Base-by-base conservation (phyloP, 1,284 basidiomycete species). In the Hymenochaete sp. region DNA sequence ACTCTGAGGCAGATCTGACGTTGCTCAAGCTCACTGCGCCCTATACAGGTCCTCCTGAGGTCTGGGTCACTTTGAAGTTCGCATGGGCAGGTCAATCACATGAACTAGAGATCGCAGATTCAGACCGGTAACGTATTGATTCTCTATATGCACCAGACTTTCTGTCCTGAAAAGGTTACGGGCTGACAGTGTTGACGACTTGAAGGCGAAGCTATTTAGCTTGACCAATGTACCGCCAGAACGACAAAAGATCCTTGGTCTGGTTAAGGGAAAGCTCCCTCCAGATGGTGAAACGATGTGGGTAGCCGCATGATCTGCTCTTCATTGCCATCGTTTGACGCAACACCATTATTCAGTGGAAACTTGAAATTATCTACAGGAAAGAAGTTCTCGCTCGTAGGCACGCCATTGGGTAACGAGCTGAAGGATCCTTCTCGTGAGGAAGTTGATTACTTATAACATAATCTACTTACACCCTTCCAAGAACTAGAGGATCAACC, bases 221-320 rank as follows among this genome's bases (percentile, higher is more conserved):
- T 60, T 91, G 47, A 95, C 91, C 1, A 74, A 72, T 48, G 88
- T 96, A 1, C 89, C 91, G 2, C 75, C 81, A 21, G 86, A 87
- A 53, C 72, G 90, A 13, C 90, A 95, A 67, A 95, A 96, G 70
- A 82, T 95, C 44, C 70, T 93, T 10, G 89, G 89, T 1, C 65
- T 95, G 22, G 79, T 86, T 28, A 89, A 88, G 56, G 87, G 88
- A 28, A 92, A 88, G 60, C 66, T 93, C 9, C 86, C 87, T 3
- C 67, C 75, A 2, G 86, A 92, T 55, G 76, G 84, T 50, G 76
- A 66, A 39, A 70, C 72, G 49, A 75, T 87, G 78, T 84, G 60
- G 55, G 74, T 59, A 24, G 14, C 37, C 16, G 38, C 24, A n/a
- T 40, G 11, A 28, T n/a, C 14, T 37, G 13, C 28, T 38, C 27